These are phyloP conservation scores for Urochloa ruziziensis DNA, from an alignment of 176 grass and related monocot species.

Conservation along the genomic window DNA sequence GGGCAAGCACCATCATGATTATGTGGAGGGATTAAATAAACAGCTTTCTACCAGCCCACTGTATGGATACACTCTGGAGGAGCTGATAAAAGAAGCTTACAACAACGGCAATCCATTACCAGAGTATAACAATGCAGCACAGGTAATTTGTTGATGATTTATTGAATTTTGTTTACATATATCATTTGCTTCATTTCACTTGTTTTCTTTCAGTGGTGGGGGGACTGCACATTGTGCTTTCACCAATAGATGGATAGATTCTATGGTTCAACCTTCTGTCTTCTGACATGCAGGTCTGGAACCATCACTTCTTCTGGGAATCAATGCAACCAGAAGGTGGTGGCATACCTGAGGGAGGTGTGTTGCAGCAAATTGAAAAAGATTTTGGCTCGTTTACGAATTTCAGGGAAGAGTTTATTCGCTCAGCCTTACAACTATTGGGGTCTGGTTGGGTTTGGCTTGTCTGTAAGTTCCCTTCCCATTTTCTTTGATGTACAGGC, in stretches of 20 bases:
- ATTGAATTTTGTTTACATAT: not conserved
- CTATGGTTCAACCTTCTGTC: not conserved
- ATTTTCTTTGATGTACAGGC: conserved; percentile 14
- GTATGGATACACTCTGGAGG: conserved; percentile 86
- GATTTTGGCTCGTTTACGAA: conserved; percentile 86
- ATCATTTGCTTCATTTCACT: not conserved
- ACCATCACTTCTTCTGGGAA: conserved; percentile 96
- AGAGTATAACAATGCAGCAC: conserved; percentile 79
- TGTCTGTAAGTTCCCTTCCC: conserved; percentile 53
- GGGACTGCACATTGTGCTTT: not conserved
- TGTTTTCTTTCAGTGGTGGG: not conserved
- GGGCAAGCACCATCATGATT: conserved; percentile 69
- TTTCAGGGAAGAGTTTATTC: conserved; percentile 81
- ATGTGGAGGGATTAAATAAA: conserved; percentile 75
- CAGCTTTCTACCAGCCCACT: conserved; percentile 66
- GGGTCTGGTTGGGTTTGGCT: conserved; percentile 96
- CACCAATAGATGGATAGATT: not conserved
- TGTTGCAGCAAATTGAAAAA: conserved; percentile 85
- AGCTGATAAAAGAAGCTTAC: conserved; percentile 83
- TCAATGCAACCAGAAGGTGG: conserved; percentile 93
- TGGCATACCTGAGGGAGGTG: conserved; percentile 48
- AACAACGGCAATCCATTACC: conserved; percentile 93
- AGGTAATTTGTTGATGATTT: conserved; percentile 36
- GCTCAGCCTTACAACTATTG: conserved; percentile 49
- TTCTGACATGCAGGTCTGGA: conserved; percentile 64